These are phyloP conservation scores for Akanthomyces uredinophilus DNA, from an alignment of 2,329 filamentous ascomycete species.

Conservation along the genomic window DNA sequence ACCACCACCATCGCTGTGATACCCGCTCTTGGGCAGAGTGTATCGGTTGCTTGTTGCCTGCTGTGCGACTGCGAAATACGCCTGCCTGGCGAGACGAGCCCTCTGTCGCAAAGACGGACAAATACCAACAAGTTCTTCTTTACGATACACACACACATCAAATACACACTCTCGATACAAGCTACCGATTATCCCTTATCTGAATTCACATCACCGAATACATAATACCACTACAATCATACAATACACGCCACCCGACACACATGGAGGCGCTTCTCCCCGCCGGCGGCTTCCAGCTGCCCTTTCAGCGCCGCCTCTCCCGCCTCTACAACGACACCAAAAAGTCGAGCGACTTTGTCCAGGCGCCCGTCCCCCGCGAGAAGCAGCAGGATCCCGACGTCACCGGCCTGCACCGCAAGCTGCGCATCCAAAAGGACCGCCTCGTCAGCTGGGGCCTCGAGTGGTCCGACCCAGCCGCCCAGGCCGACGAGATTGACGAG, in stretches of 20 bases:
- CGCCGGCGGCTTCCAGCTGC: slow-evolving; percentile 47
- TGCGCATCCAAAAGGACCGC: slow-evolving; percentile 74
- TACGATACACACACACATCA: background rate
- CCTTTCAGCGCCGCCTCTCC: slow-evolving; percentile 59
- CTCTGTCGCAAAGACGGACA: background rate
- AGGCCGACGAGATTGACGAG: slow-evolving; percentile 66
- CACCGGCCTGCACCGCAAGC: slow-evolving; percentile 66
- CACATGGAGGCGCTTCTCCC: slow-evolving; percentile 49
- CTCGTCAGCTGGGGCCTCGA: slow-evolving; percentile 75
- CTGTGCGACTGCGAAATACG: background rate
- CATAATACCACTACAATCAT: background rate
- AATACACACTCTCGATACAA: background rate
- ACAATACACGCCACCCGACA: background rate
- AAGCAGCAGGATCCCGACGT: slow-evolving; percentile 58
- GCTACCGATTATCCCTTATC: background rate
- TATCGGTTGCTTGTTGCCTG: background rate
- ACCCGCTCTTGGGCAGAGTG: background rate
- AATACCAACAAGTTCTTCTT: background rate
- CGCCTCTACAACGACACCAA: slow-evolving; percentile 79
- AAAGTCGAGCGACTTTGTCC: slow-evolving; percentile 68
- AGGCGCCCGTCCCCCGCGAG: slow-evolving; percentile 56
- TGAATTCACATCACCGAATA: background rate
- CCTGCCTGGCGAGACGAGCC: slow-evolving; percentile 1
- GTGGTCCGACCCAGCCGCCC: slow-evolving; percentile 66
- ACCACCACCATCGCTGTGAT: background rate